phyloP scores from a whole-genome alignment of 2,329 filamentous ascomycete genomes.

The Sporothrix protearum region DNA sequence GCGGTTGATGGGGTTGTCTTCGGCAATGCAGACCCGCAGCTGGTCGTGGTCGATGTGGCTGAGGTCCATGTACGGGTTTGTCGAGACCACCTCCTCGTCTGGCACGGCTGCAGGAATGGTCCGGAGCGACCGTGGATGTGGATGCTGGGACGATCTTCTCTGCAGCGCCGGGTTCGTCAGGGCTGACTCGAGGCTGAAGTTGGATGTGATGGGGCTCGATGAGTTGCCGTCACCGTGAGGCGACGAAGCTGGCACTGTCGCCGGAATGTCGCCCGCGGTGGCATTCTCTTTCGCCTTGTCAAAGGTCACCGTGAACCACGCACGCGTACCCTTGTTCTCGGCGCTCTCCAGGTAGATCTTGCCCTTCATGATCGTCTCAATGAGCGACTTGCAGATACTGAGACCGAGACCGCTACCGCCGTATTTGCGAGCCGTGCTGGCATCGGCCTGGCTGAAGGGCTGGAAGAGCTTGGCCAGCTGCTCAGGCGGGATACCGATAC shows the following conservation, averaged over 20 bases:
- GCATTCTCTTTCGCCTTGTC: conserved; percentile 59
- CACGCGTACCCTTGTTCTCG: conserved; percentile 65
- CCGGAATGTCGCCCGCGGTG: conserved; percentile 2
- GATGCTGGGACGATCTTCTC: background rate
- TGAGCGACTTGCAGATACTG: conserved; percentile 91
- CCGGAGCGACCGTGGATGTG: conserved; percentile 20
- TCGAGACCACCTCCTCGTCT: background rate
- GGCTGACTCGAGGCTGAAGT: conserved; percentile 35
- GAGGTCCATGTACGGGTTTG: conserved; percentile 59
- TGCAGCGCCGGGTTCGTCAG: conserved; percentile 5
- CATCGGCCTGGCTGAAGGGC: conserved; percentile 89
- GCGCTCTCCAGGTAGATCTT: conserved; percentile 77
- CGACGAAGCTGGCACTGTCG: conserved; percentile 20
- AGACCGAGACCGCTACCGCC: conserved; percentile 87
- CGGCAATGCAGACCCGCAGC: conserved; percentile 85
- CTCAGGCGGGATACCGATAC: conserved; percentile 82
- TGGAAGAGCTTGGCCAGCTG: conserved; percentile 83
- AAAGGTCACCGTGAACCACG: conserved; percentile 80
- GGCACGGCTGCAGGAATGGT: conserved; percentile 22
- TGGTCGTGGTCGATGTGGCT: conserved; percentile 71
- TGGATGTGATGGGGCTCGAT: conserved; percentile 14
- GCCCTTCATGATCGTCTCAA: conserved; percentile 88
- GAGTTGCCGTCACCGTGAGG: background rate
- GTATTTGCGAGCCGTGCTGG: conserved; percentile 84
- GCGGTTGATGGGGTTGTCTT: conserved; percentile 93